Conservation (phyloP, 306 rosid genomes). For the Trifolium repens region DNA sequence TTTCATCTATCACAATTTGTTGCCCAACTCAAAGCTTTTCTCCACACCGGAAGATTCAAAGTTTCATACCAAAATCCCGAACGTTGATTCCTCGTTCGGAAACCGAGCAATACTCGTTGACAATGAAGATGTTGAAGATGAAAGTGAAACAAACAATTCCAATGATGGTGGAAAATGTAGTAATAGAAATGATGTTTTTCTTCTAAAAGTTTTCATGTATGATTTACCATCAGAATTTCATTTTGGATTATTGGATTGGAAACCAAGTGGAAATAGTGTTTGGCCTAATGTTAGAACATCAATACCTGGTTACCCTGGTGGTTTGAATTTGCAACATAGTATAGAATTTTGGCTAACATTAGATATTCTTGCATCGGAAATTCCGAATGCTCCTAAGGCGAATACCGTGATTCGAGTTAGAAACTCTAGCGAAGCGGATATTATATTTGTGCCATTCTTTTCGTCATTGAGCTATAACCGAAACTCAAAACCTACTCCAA, state of each 20-base stretch:
- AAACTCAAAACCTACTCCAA: conserved; percentile 44
- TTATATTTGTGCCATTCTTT: conserved; percentile 77
- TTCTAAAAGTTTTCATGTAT: conserved; percentile 77
- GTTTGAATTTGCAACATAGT: conserved; percentile 80
- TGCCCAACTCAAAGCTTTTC: conserved; percentile 54
- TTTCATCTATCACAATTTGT: conserved; percentile 41
- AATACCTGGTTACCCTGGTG: conserved; percentile 74
- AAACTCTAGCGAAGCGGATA: conserved; percentile 73
- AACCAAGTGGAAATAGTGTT: conserved; percentile 51
- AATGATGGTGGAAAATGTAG: conserved; percentile 33
- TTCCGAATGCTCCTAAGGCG: conserved; percentile 52
- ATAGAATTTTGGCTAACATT: conserved; percentile 83
- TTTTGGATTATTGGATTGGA: conserved; percentile 72
- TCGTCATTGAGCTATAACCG: conserved; percentile 76
- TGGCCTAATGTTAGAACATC: conserved; percentile 70
- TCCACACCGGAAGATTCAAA: conserved; percentile 23
- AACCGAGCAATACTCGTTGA: conserved; percentile 58
- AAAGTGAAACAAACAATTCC: conserved; percentile 4
- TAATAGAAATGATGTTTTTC: conserved; percentile 23
- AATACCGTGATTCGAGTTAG: conserved; percentile 57
- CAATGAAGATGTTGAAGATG: conserved; percentile 38
- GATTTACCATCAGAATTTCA: conserved; percentile 72
- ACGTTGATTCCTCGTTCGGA: conserved; percentile 47
- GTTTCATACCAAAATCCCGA: conserved; percentile 30
- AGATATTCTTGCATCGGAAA: conserved; percentile 76